Percentiles rank a stretch among this genome's conserved stretches.
Conservation (phyloP, 1,139 yeast genomes). For the Suhomyces kunorum region DNA sequence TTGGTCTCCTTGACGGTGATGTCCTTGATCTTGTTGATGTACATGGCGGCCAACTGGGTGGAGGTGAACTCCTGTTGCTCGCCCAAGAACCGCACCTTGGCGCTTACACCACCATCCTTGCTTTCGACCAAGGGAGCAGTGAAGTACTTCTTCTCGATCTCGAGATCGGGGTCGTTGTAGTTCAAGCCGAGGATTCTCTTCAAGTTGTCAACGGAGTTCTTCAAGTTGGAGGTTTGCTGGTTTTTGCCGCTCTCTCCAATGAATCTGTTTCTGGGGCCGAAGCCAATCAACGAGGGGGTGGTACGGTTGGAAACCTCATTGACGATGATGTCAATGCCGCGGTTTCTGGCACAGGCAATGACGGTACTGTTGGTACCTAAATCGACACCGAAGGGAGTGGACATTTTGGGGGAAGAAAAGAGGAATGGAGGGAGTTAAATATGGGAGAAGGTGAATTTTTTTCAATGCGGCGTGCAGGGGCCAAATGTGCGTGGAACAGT, state of each 20-base stretch:
- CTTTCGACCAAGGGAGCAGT: slow-evolving; percentile 69
- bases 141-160: slow-evolving; percentile 71
- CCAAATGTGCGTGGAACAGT: slow-evolving; percentile 8
- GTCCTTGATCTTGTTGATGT: slow-evolving; percentile 83
- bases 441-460: slow-evolving; percentile 13
- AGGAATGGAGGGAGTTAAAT: slow-evolving; percentile 1
- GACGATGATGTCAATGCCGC: slow-evolving; percentile 97
- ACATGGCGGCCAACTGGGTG: slow-evolving; percentile 93
- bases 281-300: slow-evolving; percentile 93
- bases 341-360: slow-evolving; percentile 95
- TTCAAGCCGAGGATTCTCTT: slow-evolving; percentile 87
- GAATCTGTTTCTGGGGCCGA: slow-evolving; percentile 84
- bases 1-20: slow-evolving; percentile 82
- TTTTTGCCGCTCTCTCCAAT: slow-evolving; percentile 96
- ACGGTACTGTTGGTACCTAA: slow-evolving; percentile 94
- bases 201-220: slow-evolving; percentile 92
- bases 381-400: slow-evolving; percentile 96
- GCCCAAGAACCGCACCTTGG: slow-evolving; percentile 83
- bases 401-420: slow-evolving; percentile 29
- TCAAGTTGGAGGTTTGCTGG: slow-evolving; percentile 93
- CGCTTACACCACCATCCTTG: slow-evolving; percentile 74
- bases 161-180: slow-evolving; percentile 75
- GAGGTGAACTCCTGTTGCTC: slow-evolving; percentile 78
- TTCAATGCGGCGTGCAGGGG: slow-evolving; percentile 13
- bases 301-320: slow-evolving; percentile 98